A percentile compares a stretch with the other conserved stretches of the same genome.
Conservation (phyloP, 306 rosid genomes). For the Prunus kanzakura region DNA sequence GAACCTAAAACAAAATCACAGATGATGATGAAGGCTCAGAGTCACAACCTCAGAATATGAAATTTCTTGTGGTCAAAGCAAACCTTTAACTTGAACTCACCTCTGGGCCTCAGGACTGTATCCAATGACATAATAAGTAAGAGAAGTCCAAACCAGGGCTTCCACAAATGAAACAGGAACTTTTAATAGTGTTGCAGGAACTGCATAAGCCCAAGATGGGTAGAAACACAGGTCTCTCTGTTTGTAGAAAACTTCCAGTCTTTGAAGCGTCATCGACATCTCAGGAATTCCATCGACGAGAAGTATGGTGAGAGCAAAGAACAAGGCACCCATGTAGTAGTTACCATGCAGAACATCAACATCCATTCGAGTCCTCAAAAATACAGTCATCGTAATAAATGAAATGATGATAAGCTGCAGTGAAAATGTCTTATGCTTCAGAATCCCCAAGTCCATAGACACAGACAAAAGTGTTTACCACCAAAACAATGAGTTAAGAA, state of each 20-base stretch:
- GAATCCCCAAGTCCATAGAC: not conserved
- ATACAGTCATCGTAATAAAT: conserved; percentile 45
- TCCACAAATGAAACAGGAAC: conserved; percentile 42
- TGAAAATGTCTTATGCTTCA: not conserved
- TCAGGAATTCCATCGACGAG: conserved; percentile 44
- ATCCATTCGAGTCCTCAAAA: conserved; percentile 37
- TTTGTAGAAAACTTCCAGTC: conserved; percentile 46
- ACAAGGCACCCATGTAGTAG: conserved; percentile 43
- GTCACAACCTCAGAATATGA: too few relatives aligned
- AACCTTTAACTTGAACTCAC: conserved; percentile 13
- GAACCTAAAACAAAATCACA: conserved; percentile 26
- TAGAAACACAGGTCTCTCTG: conserved; percentile 36
- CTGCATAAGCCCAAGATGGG: conserved; percentile 56
- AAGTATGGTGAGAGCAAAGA: conserved; percentile 31
- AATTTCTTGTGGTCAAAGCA: too few relatives aligned
- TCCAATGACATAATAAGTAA: conserved; percentile 53
- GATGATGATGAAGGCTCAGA: not conserved
- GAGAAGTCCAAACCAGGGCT: conserved; percentile 44
- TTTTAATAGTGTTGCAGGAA: conserved; percentile 42
- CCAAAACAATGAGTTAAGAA: not conserved
- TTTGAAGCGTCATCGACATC: conserved; percentile 38
- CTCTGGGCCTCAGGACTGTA: conserved; percentile 37
- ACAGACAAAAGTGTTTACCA: too few relatives aligned
- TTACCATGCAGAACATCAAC: conserved; percentile 31
- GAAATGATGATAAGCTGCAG: conserved; percentile 40